Evolutionary conservation across 495 filamentous ascomycete genomes (phyloP).

Genomic region (Extremus antarcticus): DNA sequence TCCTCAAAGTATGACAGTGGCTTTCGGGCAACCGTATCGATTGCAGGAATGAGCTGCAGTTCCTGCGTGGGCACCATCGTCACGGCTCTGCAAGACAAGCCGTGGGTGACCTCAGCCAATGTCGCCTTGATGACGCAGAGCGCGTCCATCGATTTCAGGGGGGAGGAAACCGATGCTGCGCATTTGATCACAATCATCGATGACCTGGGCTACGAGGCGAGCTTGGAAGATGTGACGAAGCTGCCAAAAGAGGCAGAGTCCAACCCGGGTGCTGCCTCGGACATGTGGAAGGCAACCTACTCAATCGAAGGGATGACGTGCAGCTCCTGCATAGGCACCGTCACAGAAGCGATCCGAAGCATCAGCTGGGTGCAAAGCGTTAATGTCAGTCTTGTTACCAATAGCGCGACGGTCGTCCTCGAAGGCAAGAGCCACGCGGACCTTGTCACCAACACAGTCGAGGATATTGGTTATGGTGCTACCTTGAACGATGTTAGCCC

Average conservation of each 20-base stretch:
- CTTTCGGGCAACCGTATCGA: conserved; percentile 29
- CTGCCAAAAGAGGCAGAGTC: conserved; percentile 8
- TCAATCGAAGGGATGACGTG: conserved; percentile 81
- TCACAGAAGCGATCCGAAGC: conserved; percentile 54
- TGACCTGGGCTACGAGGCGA: conserved; percentile 46
- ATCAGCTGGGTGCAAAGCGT: conserved; percentile 52
- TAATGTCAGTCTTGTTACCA: conserved; percentile 58
- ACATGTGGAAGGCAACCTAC: conserved; percentile 42
- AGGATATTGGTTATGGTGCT: conserved; percentile 72
- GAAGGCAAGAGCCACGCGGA: conserved; percentile 37
- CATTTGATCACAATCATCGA: conserved; percentile 41
- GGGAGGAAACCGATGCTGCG: conserved; percentile 33
- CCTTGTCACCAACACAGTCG: conserved; percentile 57
- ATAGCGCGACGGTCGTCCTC: conserved; percentile 39
- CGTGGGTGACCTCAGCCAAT: conserved; percentile 43
- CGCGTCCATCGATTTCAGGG: conserved; percentile 39
- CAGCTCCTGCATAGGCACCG: conserved; percentile 54
- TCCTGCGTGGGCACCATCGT: conserved; percentile 49
- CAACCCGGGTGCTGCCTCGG: background rate
- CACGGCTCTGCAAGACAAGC: conserved; percentile 37
- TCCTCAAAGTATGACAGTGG: background rate
- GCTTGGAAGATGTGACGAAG: conserved; percentile 35
- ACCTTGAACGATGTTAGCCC: conserved; percentile 42
- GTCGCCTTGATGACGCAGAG: conserved; percentile 52
- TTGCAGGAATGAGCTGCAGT: conserved; percentile 58